phyloP scores from a whole-genome alignment of 2,329 filamentous ascomycete species.

The Pseudogymnoascus sp. region DNA sequence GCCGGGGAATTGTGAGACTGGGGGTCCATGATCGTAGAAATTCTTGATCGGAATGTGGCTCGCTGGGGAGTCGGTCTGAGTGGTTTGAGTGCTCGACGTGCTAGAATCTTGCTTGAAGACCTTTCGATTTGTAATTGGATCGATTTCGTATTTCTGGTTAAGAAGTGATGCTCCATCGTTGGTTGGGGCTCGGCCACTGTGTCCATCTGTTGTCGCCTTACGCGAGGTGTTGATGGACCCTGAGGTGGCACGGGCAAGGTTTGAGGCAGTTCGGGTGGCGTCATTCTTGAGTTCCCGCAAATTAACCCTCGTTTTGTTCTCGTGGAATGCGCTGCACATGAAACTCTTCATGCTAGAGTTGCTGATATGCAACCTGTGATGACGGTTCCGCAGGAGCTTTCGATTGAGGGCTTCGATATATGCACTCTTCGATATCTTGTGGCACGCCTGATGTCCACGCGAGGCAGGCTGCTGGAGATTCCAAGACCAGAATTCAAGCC shows the following conservation, averaged over 20 bases:
- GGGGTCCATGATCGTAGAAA: not conserved
- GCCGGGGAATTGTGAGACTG: conserved; percentile 1
- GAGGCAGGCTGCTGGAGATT: conserved; percentile 35
- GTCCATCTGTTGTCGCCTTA: not conserved
- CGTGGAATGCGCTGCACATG: conserved; percentile 34
- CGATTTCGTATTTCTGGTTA: conserved; percentile 36
- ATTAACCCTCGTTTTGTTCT: conserved; percentile 19
- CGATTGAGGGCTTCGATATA: conserved; percentile 38
- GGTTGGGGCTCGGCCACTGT: conserved; percentile 14
- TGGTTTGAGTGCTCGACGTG: conserved; percentile 2
- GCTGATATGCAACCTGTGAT: conserved; percentile 28
- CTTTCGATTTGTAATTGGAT: conserved; percentile 52
- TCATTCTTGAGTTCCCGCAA: not conserved
- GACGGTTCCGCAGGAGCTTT: conserved; percentile 39
- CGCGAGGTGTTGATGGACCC: conserved; percentile 3
- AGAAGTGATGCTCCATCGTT: conserved; percentile 21
- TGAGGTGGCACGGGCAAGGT: not conserved
- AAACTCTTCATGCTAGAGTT: conserved; percentile 31
- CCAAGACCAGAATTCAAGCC: conserved; percentile 40
- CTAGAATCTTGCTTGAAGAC: conserved; percentile 27
- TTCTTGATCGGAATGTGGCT: conserved; percentile 15
- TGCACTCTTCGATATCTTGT: conserved; percentile 36
- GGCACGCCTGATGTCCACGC: conserved; percentile 36
- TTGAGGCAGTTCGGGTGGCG: not conserved
- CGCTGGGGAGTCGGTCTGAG: not conserved